Evolutionary conservation across 2,329 filamentous ascomycete genomes (phyloP).

Genomic region (Aureobasidium zeae): DNA sequence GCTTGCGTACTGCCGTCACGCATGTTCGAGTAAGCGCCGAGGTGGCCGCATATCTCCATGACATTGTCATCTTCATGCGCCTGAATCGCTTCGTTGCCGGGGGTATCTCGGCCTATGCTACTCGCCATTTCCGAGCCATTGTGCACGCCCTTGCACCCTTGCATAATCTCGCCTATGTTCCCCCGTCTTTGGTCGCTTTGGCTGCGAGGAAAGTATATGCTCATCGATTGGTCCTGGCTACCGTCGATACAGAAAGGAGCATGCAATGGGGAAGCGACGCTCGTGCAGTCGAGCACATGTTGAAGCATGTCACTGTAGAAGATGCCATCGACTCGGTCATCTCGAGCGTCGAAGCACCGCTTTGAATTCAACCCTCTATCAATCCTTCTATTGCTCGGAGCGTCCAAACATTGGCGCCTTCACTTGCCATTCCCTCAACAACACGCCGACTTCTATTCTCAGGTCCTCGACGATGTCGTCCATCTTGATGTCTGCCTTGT

Average conservation of each 20-base stretch:
- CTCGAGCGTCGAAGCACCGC: conserved; percentile 46
- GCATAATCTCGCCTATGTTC: conserved; percentile 70
- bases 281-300: conserved; percentile 55
- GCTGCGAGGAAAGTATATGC: conserved; percentile 81
- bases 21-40: conserved; percentile 62
- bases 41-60: conserved; percentile 73
- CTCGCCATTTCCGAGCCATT: conserved; percentile 56
- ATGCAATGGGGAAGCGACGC: conserved; percentile 86
- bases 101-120: conserved; percentile 69
- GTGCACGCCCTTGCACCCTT: conserved; percentile 63
- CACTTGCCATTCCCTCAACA: conserved; percentile 17
- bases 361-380: conserved; percentile 25
- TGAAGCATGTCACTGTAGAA: conserved; percentile 51
- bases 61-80: conserved; percentile 77
- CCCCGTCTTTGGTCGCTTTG: conserved; percentile 72
- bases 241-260: conserved; percentile 66
- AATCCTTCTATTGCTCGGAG: not conserved
- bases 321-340: conserved; percentile 51
- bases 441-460: conserved; percentile 24
- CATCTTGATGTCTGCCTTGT: conserved; percentile 59
- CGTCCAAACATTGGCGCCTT: conserved; percentile 14
- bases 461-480: conserved; percentile 55
- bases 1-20: conserved; percentile 49
- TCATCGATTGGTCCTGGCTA: conserved; percentile 67
- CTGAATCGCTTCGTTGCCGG: conserved; percentile 75